A percentile compares a stretch with the other conserved stretches of the same genome.
Evolutionary conservation across 768 basidiomycete species (phyloP).

Genomic region (Auricularia sp.): DNA sequence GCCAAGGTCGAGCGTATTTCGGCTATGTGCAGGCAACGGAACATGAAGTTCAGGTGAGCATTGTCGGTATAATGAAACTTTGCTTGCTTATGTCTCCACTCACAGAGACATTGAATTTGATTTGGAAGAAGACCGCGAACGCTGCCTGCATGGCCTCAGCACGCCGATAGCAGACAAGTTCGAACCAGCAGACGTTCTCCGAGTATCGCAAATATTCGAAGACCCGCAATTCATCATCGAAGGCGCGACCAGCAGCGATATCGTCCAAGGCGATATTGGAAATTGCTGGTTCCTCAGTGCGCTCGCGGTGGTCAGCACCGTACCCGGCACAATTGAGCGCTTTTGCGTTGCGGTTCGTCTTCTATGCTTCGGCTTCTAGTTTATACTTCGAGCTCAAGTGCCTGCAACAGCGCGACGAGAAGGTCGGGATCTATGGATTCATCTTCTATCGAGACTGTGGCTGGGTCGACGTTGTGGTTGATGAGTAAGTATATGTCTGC

Average conservation of each 20-base stretch:
- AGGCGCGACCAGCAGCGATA: constrained; percentile 32
- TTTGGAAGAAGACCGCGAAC: constrained; percentile 30
- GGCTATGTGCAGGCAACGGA: constrained; percentile 35
- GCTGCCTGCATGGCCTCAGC: constrained; percentile 33
- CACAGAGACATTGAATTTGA: constrained; percentile 49
- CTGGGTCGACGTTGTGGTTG: constrained; percentile 46
- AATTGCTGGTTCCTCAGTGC: constrained; percentile 50
- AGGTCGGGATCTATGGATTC: constrained; percentile 49
- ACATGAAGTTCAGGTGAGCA: constrained; percentile 41
- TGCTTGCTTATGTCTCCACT: not conserved
- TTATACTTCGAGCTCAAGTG: not conserved
- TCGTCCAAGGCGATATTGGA: constrained; percentile 40
- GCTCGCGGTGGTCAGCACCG: constrained; percentile 37
- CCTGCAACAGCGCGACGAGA: constrained; percentile 32
- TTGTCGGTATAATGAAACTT: not conserved
- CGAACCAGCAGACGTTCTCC: constrained; percentile 31
- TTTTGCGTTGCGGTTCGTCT: constrained; percentile 39
- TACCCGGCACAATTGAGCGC: constrained; percentile 37
- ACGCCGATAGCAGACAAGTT: constrained; percentile 8
- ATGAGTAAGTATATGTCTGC: constrained; percentile 34
- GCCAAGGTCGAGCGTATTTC: constrained; percentile 36
- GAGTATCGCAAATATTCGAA: constrained; percentile 44
- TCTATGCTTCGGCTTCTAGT: not conserved
- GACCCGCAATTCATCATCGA: constrained; percentile 33
- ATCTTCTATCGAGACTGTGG: constrained; percentile 43